Conservation (phyloP, 352 stramenopile genomes). For the Pythium dissotocum region DNA sequence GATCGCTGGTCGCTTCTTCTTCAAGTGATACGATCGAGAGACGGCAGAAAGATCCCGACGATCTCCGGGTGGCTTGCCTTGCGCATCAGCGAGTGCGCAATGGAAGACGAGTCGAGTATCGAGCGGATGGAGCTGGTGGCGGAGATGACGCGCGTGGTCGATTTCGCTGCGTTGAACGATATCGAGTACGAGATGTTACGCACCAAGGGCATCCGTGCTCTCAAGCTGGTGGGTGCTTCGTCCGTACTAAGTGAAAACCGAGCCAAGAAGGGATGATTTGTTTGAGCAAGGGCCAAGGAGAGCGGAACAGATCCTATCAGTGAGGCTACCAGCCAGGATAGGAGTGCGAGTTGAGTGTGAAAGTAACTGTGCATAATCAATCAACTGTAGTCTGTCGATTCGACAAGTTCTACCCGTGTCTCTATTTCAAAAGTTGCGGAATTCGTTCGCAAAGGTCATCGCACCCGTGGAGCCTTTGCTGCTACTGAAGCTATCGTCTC, state of each 20-base stretch:
- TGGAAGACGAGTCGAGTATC: not conserved
- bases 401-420: not conserved
- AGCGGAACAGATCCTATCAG: no score
- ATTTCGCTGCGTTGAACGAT: not conserved
- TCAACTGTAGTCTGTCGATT: no score
- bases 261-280: not conserved
- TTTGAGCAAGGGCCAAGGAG: no score
- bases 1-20: constrained; percentile 23
- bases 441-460: constrained; percentile 20
- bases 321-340: no score
- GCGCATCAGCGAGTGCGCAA: not conserved
- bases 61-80: constrained; percentile 1
- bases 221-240: constrained; percentile 2
- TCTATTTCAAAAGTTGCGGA: constrained; percentile 30
- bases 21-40: constrained; percentile 1
- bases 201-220: constrained; percentile 13
- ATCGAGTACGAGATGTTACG: not conserved
- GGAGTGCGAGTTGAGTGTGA: no score
- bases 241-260: not conserved
- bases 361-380: no score
- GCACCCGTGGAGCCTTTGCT: not conserved
- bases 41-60: not conserved
- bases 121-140: constrained; percentile 12
- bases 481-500: not conserved
- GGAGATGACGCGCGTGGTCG: constrained; percentile 1